A percentile compares a stretch with the other conserved stretches of the same genome.
phyloP scores from a whole-genome alignment of 1,139 yeast genomes.

The Candida dubliniensis region DNA sequence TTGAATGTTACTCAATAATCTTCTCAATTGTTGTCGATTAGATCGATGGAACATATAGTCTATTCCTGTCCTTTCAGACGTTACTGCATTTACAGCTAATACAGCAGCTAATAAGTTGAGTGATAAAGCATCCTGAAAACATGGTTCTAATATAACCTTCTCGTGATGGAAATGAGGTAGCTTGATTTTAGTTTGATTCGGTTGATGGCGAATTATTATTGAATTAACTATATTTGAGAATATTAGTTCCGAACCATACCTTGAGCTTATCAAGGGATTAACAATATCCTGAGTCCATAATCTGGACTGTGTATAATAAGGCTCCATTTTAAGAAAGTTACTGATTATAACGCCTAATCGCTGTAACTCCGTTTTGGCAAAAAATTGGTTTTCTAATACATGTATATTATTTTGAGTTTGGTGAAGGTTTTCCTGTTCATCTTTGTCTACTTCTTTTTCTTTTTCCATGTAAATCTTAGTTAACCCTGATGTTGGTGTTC shows the following conservation, averaged over 20 bases:
- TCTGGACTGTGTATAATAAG: constrained; percentile 49
- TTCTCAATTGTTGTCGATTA: constrained; percentile 52
- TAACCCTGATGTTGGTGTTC: constrained; percentile 73
- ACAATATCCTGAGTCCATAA: constrained; percentile 50
- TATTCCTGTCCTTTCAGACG: constrained; percentile 63
- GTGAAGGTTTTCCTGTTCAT: constrained; percentile 8
- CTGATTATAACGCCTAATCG: constrained; percentile 54
- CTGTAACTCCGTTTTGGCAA: constrained; percentile 48
- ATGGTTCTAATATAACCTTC: constrained; percentile 58
- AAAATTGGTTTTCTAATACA: constrained; percentile 34
- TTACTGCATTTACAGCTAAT: constrained; percentile 69
- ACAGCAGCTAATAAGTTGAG: constrained; percentile 65
- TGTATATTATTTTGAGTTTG: constrained; percentile 26
- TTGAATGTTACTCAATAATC: constrained; percentile 60
- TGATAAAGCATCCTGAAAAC: constrained; percentile 59
- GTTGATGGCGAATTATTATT: constrained; percentile 56
- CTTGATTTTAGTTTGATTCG: constrained; percentile 53
- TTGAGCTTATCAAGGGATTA: constrained; percentile 43
- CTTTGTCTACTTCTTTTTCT: constrained; percentile 29
- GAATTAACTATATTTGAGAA: constrained; percentile 43
- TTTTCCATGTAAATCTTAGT: constrained; percentile 59
- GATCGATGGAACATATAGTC: constrained; percentile 72
- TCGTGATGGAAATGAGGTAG: constrained; percentile 62
- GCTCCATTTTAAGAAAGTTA: constrained; percentile 59
- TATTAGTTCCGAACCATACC: constrained; percentile 41